Evolutionary conservation across 768 basidiomycete genomes (phyloP).

Genomic region (Hericium coralloides): DNA sequence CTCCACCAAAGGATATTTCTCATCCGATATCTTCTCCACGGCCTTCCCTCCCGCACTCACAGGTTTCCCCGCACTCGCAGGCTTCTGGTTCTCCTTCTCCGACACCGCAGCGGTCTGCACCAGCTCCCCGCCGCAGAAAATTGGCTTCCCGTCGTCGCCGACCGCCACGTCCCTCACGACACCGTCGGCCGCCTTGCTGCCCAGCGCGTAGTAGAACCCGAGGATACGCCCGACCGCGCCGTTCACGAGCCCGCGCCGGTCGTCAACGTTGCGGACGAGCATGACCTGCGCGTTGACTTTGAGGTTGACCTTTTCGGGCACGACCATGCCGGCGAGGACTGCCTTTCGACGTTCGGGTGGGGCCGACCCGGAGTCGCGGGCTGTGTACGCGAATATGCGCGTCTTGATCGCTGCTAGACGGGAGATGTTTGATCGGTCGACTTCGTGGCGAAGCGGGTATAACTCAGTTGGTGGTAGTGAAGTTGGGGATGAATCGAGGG

Average conservation of each 20-base stretch:
- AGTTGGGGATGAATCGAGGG: constrained; percentile 18
- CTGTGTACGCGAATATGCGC: constrained; percentile 32
- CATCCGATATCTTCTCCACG: constrained; percentile 23
- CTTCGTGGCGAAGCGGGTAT: constrained; percentile 62
- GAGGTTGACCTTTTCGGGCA: constrained; percentile 43
- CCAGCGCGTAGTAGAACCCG: constrained; percentile 33
- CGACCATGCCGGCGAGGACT: constrained; percentile 54
- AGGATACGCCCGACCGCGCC: constrained; percentile 56
- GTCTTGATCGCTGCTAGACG: constrained; percentile 43
- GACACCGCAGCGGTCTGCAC: not conserved
- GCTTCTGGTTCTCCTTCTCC: constrained; percentile 27
- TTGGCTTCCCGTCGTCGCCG: constrained; percentile 22
- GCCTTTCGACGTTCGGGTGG: constrained; percentile 37
- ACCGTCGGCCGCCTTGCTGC: constrained; percentile 22
- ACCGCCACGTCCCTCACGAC: constrained; percentile 27
- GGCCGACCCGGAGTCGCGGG: constrained; percentile 42
- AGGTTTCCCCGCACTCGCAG: not conserved
- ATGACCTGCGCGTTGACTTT: constrained; percentile 58
- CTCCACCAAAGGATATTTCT: constrained; percentile 37
- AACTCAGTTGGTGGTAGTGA: constrained; percentile 39
- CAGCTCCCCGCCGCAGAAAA: constrained; percentile 6
- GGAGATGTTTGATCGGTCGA: constrained; percentile 51
- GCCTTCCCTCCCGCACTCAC: not conserved
- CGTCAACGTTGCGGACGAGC: constrained; percentile 64
- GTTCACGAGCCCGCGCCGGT: constrained; percentile 46